Evolutionary conservation across 2,329 filamentous ascomycete genomes (phyloP), one percentile per base, ranked within the genome.

Genomic region (Paecilomyces fulvus): DNA sequence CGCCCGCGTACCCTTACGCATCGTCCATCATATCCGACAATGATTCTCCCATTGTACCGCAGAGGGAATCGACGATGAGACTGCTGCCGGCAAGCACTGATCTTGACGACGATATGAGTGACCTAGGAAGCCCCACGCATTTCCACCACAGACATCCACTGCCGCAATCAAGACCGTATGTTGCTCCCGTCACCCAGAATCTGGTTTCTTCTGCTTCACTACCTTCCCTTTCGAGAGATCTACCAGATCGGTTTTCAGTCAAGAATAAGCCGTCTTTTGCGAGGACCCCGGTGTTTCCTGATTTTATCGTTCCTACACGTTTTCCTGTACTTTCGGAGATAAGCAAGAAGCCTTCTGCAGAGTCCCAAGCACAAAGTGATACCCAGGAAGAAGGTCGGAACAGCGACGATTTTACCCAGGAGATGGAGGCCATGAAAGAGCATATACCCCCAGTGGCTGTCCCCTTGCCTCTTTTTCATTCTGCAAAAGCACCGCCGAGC

Each of bases 1-100:
- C 75, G 23, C 75, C 75, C 21, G 69, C 72, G 5, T 77, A 77
- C 61, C 60, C 63, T 31, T 65, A 71, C 48, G 61, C 67, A 60
- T 67, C 68, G 11, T 65, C 65, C 52, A 57, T 71, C 56, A 64
- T 69, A 5, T 43, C 37, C 51, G 65, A 70, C 25, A 57, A 64
- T 52, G 63, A 71, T 37, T 68, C 69, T 28, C 64, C 67, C 17
- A 30, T 52, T 56, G 55, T 49, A 55, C 62, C 49, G 48, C 60
- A 33, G 23, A 62, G 54, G 46, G 68, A 69, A 23, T 65, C 72
- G 8, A 76, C 77, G 0, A 75, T 79, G 74, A 72, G 76, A 37
- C 62, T 79, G 58, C 62, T 79, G 28, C 75, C 76, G 5, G 72
- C 72, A 9, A 70, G 65, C 30, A 64, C 70, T 10, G 69, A 72